Base-by-base conservation (phyloP, 768 basidiomycete species). In the Astraeus odoratus region DNA sequence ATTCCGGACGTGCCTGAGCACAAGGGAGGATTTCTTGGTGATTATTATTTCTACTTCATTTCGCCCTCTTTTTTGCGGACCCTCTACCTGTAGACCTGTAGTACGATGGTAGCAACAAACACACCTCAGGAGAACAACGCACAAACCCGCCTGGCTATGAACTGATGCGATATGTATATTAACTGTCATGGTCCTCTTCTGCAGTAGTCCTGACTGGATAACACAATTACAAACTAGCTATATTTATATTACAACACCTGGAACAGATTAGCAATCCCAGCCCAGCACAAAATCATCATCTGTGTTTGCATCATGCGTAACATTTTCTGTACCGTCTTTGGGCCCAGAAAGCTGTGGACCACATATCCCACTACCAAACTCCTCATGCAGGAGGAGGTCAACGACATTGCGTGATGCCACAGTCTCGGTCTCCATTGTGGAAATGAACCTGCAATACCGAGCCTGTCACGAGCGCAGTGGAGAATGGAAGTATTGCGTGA, bases 341-440 rank as follows among this genome's bases (percentile, higher is more conserved):
- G 54, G 42, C 19, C 44, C 57, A 13, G 70, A 60, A 30, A 68
- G 53, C 46, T 58, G 51, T 19, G 70, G 61, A 26, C 77, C 77
- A 58, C 89, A 93, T 29, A 92, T 73, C n/a, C 81, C 74, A 1
- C 77, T 68, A 27, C 74, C 67, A 61, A 86, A 92, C 55, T 82
- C 75, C 25, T 91, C 85, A 26, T 77, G 73, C 18, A 93, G 67
- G 16, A 92, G 70, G 20, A 88, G 67, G 54, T 91, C 89, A 38
- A 90, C 87, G 30, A 85, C 73, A 60, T 94, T 93, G 25, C 90
- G 78, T 1, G 87, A 78, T 0, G 88, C 74, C 25, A 95, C 62
- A 0, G 88, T 91, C 65, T 93, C 83, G 0, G 92, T 94, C 64
- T 97, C 94, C 94, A 97, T 96, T 5, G 90, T 91, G 12, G 83